Percentiles rank a stretch among this genome's conserved stretches.
Evolutionary conservation across 2,329 filamentous ascomycete genomes (phyloP).

Genomic region (Didymella segeticola): DNA sequence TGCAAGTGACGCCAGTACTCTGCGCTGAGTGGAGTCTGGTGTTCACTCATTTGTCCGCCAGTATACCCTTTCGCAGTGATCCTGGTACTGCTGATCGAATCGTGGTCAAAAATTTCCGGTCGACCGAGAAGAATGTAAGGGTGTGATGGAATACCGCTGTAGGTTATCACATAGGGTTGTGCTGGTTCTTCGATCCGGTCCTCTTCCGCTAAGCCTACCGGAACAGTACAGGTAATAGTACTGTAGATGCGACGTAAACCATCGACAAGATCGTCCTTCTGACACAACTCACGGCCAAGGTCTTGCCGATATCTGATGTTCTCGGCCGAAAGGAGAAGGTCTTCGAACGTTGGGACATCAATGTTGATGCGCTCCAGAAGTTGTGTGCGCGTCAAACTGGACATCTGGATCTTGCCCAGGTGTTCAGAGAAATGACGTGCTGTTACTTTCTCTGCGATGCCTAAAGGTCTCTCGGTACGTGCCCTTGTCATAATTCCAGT

Average conservation of each 20-base stretch:
- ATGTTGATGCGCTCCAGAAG: neutral
- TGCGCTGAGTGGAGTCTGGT: neutral
- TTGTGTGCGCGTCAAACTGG: neutral
- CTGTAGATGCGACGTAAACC: conserved; percentile 2
- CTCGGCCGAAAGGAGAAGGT: neutral
- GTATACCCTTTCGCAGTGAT: neutral
- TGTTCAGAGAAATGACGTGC: neutral
- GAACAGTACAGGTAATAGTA: neutral
- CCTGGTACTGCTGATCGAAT: neutral
- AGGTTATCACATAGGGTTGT: neutral
- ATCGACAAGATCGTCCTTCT: neutral
- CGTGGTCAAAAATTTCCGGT: neutral
- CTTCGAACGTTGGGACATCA: neutral
- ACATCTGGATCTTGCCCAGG: neutral
- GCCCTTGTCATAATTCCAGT: no score
- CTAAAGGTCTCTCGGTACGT: no score
- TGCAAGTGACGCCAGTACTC: neutral
- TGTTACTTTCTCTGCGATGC: no score
- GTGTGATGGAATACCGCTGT: neutral
- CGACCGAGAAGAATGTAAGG: neutral
- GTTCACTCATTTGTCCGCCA: neutral
- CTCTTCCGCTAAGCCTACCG: neutral
- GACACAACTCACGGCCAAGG: neutral
- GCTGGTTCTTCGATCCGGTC: neutral
- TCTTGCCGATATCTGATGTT: neutral